phyloP scores from a whole-genome alignment of 345 rosid genomes.

The Lepidium didymum region DNA sequence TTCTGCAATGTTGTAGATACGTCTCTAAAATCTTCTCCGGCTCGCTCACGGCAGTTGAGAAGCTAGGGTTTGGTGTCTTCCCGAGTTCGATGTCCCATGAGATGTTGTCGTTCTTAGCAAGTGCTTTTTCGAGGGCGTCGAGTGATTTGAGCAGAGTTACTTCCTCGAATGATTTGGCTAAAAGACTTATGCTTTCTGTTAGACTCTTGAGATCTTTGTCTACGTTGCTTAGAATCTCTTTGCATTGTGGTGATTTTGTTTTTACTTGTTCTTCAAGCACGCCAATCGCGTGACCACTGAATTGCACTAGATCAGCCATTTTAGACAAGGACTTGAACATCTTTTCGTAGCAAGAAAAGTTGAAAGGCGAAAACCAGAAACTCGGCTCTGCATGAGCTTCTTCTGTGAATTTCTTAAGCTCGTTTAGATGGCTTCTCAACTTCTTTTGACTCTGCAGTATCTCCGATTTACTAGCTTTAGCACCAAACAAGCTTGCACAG shows the following conservation, averaged over 20 bases:
- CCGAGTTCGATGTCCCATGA: conserved; percentile 54
- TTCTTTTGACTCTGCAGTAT: conserved; percentile 42
- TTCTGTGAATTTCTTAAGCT: conserved; percentile 44
- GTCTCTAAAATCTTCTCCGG: conserved; percentile 32
- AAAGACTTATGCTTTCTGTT: conserved; percentile 33
- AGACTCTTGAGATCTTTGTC: conserved; percentile 46
- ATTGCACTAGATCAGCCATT: conserved; percentile 54
- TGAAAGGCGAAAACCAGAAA: conserved; percentile 78
- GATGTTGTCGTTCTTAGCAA: conserved; percentile 23
- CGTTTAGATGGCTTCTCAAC: conserved; percentile 36
- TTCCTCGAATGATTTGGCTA: conserved; percentile 49
- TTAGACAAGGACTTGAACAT: conserved; percentile 48
- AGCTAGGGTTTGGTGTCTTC: conserved; percentile 31
- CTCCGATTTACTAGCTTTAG: conserved; percentile 25
- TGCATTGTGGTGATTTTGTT: conserved; percentile 28
- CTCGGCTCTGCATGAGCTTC: conserved; percentile 86
- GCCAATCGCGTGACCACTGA: conserved; percentile 38
- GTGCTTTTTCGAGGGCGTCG: conserved; percentile 35
- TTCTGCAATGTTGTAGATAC: conserved; percentile 47
- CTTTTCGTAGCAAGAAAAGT: conserved; percentile 51
- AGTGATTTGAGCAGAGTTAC: conserved; percentile 46
- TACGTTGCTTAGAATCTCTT: conserved; percentile 29
- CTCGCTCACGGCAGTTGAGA: conserved; percentile 21
- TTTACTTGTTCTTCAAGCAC: conserved; percentile 41
- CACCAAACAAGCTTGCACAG: conserved; percentile 38